phyloP scores from a whole-genome alignment of 208 protist genomes.

The Histomonas meleagridis region DNA sequence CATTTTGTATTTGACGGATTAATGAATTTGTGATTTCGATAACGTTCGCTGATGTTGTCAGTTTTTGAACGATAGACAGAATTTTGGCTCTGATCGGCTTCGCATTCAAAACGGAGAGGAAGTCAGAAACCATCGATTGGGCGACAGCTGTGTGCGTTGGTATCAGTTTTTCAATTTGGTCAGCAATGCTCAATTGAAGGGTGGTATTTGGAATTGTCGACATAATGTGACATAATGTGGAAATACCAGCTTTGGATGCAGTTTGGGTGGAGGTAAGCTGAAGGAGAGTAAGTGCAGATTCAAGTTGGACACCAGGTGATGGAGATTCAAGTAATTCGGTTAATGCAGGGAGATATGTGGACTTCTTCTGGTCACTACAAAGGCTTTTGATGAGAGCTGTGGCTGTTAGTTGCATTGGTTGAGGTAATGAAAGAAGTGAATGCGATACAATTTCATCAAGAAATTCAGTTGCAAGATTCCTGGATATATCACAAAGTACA shows the following conservation, averaged over 20 bases:
- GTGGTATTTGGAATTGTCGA: not conserved
- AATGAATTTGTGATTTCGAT: not conserved
- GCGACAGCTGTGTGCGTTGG: not conserved
- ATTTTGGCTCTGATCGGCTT: not conserved
- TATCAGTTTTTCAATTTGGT: not conserved
- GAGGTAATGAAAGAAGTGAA: not conserved
- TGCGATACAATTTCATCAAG: not conserved
- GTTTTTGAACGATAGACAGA: not conserved
- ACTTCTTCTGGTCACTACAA: not conserved
- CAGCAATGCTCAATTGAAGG: not conserved
- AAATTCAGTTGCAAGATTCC: not conserved
- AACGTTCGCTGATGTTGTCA: not conserved
- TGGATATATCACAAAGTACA: not conserved
- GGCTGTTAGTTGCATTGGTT: slow-evolving; percentile 25
- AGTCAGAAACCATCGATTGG: not conserved
- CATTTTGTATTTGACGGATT: not conserved
- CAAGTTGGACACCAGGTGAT: not conserved
- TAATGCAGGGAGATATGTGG: not conserved
- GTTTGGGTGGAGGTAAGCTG: not conserved
- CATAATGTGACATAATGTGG: not conserved
- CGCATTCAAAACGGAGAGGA: not conserved
- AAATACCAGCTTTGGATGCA: not conserved
- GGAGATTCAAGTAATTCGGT: slow-evolving; percentile 12
- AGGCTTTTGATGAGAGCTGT: not conserved
- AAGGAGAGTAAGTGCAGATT: slow-evolving; percentile 12